These are phyloP conservation scores for Penicillium sp. DNA, from an alignment of 2,329 filamentous ascomycete species.

Conservation along the genomic window DNA sequence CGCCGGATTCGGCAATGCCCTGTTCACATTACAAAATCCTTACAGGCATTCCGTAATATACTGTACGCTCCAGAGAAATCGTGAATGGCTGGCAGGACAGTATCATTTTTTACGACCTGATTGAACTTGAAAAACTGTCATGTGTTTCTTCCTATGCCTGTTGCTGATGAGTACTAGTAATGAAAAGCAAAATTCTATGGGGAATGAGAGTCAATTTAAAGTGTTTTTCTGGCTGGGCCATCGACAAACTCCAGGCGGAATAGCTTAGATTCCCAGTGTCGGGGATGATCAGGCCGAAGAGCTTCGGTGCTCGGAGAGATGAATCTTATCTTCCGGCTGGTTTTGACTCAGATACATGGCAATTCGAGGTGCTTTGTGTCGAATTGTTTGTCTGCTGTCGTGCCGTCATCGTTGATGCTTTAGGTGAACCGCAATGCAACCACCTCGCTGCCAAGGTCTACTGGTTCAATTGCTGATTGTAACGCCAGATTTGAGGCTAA, in stretches of 20 bases:
- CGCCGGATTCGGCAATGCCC: background rate
- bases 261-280: too few relatives aligned
- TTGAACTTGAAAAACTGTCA: too few relatives aligned
- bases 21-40: background rate
- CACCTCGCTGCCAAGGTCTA: background rate
- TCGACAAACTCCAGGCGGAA: too few relatives aligned
- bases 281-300: too few relatives aligned
- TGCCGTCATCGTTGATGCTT: constrained; percentile 9
- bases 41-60: background rate
- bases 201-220: too few relatives aligned
- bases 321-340: background rate
- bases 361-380: background rate
- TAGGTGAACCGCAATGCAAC: constrained; percentile 5
- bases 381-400: background rate
- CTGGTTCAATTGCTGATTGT: background rate
- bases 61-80: background rate
- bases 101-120: too few relatives aligned
- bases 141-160: too few relatives aligned
- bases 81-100: background rate
- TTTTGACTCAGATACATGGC: background rate
- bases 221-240: too few relatives aligned
- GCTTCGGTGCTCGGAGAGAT: too few relatives aligned
- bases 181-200: too few relatives aligned
- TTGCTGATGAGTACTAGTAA: too few relatives aligned
- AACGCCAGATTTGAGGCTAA: background rate